Evolutionary conservation across 352 stramenopile genomes (phyloP).

Genomic region (Chrysophaeum taylorii): DNA sequence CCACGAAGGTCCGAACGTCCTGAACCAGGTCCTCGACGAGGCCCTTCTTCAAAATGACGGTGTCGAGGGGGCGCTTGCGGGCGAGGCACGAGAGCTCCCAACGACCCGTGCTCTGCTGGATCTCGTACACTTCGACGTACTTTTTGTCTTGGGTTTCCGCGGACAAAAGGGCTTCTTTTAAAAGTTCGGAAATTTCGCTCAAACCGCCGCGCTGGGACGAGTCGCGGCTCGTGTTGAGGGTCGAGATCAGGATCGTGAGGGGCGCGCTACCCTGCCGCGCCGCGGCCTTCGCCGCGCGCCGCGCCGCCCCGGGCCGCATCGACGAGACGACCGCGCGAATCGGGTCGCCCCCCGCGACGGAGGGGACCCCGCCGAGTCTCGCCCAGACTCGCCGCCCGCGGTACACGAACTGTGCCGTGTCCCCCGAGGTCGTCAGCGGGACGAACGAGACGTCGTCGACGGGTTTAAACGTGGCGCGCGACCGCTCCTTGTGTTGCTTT

Average conservation of each 20-base stretch:
- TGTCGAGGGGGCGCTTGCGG: constrained; percentile 13
- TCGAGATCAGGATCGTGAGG: too few species aligned
- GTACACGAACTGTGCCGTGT: too few species aligned
- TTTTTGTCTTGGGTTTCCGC: background rate
- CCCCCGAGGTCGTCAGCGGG: too few species aligned
- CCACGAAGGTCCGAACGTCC: constrained; percentile 13
- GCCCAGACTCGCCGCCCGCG: too few species aligned
- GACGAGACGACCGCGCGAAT: too few species aligned
- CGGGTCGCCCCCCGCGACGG: too few species aligned
- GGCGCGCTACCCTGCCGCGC: too few species aligned
- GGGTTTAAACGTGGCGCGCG: background rate
- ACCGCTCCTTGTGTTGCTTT: background rate
- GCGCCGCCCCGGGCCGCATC: too few species aligned
- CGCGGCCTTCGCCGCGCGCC: too few species aligned
- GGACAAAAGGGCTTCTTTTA: background rate
- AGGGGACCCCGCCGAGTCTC: too few species aligned
- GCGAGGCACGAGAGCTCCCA: background rate
- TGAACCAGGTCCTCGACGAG: constrained; percentile 6
- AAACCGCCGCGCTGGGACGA: background rate
- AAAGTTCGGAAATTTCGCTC: background rate
- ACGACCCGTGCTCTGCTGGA: background rate
- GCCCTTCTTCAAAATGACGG: constrained; percentile 14
- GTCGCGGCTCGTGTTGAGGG: background rate
- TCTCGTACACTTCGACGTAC: background rate
- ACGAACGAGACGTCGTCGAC: too few species aligned